phyloP scores from a whole-genome alignment of 768 basidiomycete genomes.

The Galerina sulciceps region DNA sequence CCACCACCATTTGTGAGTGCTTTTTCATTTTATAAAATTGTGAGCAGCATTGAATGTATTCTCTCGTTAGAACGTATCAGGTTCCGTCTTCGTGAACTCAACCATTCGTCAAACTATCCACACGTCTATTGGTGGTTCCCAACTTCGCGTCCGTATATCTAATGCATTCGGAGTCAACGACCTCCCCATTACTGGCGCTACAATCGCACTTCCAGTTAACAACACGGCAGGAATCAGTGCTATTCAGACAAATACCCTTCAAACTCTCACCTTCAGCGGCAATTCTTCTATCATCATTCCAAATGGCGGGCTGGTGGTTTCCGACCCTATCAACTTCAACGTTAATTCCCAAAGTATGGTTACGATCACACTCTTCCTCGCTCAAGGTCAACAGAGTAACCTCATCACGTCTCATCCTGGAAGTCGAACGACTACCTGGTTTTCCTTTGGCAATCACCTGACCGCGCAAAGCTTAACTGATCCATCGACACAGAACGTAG shows the following conservation, averaged over 20 bases:
- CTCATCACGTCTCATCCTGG: slow-evolving; percentile 52
- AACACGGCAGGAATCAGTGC: slow-evolving; percentile 39
- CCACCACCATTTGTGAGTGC: slow-evolving; percentile 33
- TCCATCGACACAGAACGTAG: slow-evolving; percentile 29
- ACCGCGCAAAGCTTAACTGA: slow-evolving; percentile 38
- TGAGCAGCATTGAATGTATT: not conserved
- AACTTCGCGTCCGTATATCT: slow-evolving; percentile 49
- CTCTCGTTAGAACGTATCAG: slow-evolving; percentile 16
- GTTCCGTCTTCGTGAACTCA: slow-evolving; percentile 43
- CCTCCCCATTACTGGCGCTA: slow-evolving; percentile 48
- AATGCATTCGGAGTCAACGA: slow-evolving; percentile 50
- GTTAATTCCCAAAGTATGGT: slow-evolving; percentile 42
- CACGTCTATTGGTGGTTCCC: slow-evolving; percentile 40
- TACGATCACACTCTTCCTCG: slow-evolving; percentile 44
- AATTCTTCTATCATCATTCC: slow-evolving; percentile 42
- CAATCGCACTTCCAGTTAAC: slow-evolving; percentile 42
- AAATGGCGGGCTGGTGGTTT: slow-evolving; percentile 47
- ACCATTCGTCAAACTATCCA: slow-evolving; percentile 56
- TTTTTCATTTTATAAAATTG: not conserved
- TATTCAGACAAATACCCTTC: slow-evolving; percentile 37
- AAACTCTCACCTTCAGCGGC: slow-evolving; percentile 49
- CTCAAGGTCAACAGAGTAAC: slow-evolving; percentile 43
- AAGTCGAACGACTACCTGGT: slow-evolving; percentile 50
- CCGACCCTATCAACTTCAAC: slow-evolving; percentile 46
- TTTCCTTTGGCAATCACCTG: slow-evolving; percentile 41